A percentile compares a stretch with the other conserved stretches of the same genome.
Evolutionary conservation across 1,139 yeast species (phyloP).

Genomic region (Hemisphaericaspora lyxosophila): DNA sequence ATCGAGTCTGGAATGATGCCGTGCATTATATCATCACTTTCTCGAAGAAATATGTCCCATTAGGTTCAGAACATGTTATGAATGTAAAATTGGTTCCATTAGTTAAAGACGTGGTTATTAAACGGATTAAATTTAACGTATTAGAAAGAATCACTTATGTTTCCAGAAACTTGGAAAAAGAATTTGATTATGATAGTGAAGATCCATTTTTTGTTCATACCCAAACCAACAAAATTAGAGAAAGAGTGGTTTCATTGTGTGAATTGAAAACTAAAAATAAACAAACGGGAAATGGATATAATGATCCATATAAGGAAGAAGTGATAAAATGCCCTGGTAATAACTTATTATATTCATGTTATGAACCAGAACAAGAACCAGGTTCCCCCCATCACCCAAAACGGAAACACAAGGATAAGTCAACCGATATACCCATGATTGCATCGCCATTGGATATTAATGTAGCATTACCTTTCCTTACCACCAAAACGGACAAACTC

Average conservation of each 20-base stretch:
- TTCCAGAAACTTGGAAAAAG: conserved; percentile 53
- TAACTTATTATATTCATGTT: conserved; percentile 59
- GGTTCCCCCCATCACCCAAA: conserved; percentile 13
- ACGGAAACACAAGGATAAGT: conserved; percentile 12
- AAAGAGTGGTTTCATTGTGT: conserved; percentile 55
- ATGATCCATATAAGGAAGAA: conserved; percentile 52
- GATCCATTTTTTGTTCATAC: conserved; percentile 37
- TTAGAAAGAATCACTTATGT: conserved; percentile 71
- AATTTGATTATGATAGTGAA: conserved; percentile 56
- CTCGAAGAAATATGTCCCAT: conserved; percentile 71
- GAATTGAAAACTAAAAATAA: conserved; percentile 61
- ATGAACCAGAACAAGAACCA: conserved; percentile 31
- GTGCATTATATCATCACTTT: conserved; percentile 75
- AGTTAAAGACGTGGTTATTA: conserved; percentile 64
- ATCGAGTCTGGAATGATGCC: conserved; percentile 79
- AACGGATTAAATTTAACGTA: conserved; percentile 69
- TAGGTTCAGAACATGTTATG: conserved; percentile 62
- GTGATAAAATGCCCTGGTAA: conserved; percentile 59
- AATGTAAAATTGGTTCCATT: conserved; percentile 74
- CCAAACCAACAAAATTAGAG: conserved; percentile 38
- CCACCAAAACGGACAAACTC: conserved; percentile 40
- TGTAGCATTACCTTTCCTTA: conserved; percentile 46
- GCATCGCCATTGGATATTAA: conserved; percentile 49
- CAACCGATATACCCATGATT: conserved; percentile 24
- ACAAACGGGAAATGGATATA: conserved; percentile 23